phyloP scores from a whole-genome alignment of 169 alveolate species.

The Amoebophrya sp. region DNA sequence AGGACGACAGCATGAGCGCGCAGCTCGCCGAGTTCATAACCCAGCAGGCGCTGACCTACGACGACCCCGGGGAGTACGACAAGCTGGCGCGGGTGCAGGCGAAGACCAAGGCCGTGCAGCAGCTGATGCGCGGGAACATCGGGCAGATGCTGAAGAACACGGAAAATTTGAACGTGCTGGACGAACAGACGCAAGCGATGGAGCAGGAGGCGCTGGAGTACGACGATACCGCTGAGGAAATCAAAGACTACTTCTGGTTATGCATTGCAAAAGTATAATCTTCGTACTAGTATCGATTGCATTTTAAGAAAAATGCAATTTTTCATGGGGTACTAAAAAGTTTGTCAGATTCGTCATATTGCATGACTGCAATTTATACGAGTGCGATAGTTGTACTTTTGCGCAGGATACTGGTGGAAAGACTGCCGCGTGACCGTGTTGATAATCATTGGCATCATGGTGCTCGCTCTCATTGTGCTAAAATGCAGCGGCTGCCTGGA shows the following conservation, averaged over 20 bases:
- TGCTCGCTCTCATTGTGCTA: not conserved
- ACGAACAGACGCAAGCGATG: not conserved
- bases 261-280: too few species aligned
- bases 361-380: too few species aligned
- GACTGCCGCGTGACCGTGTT: not conserved
- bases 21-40: not conserved
- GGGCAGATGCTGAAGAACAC: not conserved
- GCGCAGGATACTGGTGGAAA: too few species aligned
- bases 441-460: not conserved
- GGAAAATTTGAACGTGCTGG: not conserved
- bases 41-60: not conserved
- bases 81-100: not conserved
- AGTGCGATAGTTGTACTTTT: too few species aligned
- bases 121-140: not conserved
- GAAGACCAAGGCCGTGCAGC: not conserved
- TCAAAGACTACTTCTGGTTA: slow-evolving; percentile 16
- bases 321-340: too few species aligned
- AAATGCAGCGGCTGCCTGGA: not conserved
- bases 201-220: not conserved
- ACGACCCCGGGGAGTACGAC: not conserved
- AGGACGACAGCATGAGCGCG: not conserved
- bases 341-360: too few species aligned
- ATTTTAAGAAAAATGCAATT: too few species aligned
- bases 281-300: too few species aligned
- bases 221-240: not conserved